Base-by-base conservation (phyloP, 1,284 basidiomycete species). In the Naganishia liquefaciens region DNA sequence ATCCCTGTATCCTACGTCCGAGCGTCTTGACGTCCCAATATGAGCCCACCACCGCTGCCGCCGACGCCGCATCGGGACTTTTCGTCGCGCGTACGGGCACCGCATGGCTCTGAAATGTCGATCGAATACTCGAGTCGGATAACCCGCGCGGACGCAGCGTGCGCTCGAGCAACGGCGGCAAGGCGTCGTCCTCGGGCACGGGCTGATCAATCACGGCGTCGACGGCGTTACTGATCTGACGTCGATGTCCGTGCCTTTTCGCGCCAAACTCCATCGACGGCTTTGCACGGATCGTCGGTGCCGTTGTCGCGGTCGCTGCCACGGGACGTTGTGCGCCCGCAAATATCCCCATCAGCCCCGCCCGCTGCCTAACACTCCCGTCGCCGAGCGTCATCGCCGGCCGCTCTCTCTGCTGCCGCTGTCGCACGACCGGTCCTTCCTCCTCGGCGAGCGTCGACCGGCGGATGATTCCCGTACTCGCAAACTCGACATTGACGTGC, bases 401-500 rank as follows among this genome's bases (percentile, higher is more conserved):
- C 30, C 51, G 9, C 13, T 23, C 33, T 37, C 15, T 50, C 44
- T 6, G 50, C 25, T 2, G 65, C 44, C 15, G 61, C 46, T n/a
- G n/a, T n/a, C n/a, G n/a, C n/a, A 23, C 25, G 23, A 46, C 46
- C 9, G 71, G 68, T 37, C 13, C 33, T 2, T 13, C 33, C 13
- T 37, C 33, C 40, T 82, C 86, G 17, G 88, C 87, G n/a, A 77
- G 75, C 2, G 87, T 84, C 0, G 89, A 86, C 64, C 88, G 82
- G 19, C 90, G 87, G 9, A 87, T 83, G 15, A 76, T 76, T 19
- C 88, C 89, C 1, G 84, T 79, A 2, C 88, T 88, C 5, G 87
- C 90, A 78, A 95, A 95, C 80, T 95, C 93, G 62, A 97, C 92
- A 67, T 91, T 93, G 70, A 96, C 91, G 0, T 90, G 92, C 39